Evolutionary conservation across 1,139 yeast species (phyloP).

Genomic region (Blastobotrys arbuscula): DNA sequence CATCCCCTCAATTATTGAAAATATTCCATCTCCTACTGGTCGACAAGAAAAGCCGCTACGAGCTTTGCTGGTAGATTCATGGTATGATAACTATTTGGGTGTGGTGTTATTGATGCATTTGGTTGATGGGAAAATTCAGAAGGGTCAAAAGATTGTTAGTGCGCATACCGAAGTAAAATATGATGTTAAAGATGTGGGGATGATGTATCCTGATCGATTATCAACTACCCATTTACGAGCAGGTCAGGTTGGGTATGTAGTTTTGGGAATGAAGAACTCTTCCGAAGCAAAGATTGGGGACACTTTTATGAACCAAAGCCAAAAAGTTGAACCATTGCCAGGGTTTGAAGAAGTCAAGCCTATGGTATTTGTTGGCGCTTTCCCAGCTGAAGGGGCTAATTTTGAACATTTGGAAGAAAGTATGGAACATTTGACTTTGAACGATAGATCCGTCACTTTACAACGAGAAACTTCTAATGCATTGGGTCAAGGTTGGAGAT

Average conservation of each 20-base stretch:
- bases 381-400: constrained; percentile 92
- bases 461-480: constrained; percentile 93
- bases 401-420: constrained; percentile 87
- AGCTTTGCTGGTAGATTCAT: constrained; percentile 84
- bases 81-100: constrained; percentile 93
- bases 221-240: constrained; percentile 56
- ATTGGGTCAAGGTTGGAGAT: constrained; percentile 94
- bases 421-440: constrained; percentile 77
- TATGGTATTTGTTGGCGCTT: constrained; percentile 98
- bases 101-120: constrained; percentile 84
- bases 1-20: constrained; percentile 71
- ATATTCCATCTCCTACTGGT: constrained; percentile 72
- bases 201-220: constrained; percentile 85
- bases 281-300: constrained; percentile 89
- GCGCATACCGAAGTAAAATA: constrained; percentile 73
- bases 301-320: constrained; percentile 69
- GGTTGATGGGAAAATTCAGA: constrained; percentile 72
- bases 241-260: constrained; percentile 91
- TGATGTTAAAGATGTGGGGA: constrained; percentile 89
- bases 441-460: constrained; percentile 85
- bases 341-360: constrained; percentile 97
- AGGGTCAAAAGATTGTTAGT: constrained; percentile 69
- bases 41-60: constrained; percentile 51
- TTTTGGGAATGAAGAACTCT: constrained; percentile 90
- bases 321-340: constrained; percentile 69